Conservation (phyloP, 1,284 basidiomycete genomes). For the Porodaedalea pini region DNA sequence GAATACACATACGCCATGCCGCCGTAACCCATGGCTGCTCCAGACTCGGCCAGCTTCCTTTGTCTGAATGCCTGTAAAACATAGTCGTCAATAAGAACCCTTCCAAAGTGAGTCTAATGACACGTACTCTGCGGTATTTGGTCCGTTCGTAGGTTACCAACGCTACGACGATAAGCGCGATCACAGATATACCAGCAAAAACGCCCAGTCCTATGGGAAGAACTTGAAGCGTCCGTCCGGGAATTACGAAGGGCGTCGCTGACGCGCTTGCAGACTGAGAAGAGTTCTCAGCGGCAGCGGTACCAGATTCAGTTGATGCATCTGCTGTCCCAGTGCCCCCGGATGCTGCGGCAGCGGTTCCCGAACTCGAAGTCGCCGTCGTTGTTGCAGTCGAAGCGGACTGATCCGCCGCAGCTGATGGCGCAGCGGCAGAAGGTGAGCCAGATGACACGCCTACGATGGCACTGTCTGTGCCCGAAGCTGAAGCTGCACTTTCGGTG, state of each 20-base stretch:
- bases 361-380: conserved; percentile 20
- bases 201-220: conserved; percentile 78
- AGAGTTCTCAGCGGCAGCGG: conserved; percentile 20
- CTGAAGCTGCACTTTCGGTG: background rate
- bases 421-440: background rate
- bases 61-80: conserved; percentile 62
- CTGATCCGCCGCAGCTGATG: conserved; percentile 19
- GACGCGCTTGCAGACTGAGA: conserved; percentile 22
- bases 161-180: conserved; percentile 73
- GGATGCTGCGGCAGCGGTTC: conserved; percentile 8
- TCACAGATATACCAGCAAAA: conserved; percentile 76
- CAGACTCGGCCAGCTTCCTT: conserved; percentile 66
- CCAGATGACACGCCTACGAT: background rate
- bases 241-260: conserved; percentile 48
- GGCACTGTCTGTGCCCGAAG: conserved; percentile 5
- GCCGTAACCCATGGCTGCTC: conserved; percentile 57
- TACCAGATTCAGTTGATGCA: conserved; percentile 16
- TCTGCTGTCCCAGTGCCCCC: conserved; percentile 13
- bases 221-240: conserved; percentile 69
- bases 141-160: conserved; percentile 80
- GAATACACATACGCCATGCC: conserved; percentile 46
- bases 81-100: background rate
- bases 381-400: conserved; percentile 16
- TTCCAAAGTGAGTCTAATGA: background rate
- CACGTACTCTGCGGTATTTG: conserved; percentile 71